A percentile compares a stretch with the other conserved stretches of the same genome.
Evolutionary conservation across 331 rosid genomes (phyloP).

Genomic region (Telfairia occidentalis): DNA sequence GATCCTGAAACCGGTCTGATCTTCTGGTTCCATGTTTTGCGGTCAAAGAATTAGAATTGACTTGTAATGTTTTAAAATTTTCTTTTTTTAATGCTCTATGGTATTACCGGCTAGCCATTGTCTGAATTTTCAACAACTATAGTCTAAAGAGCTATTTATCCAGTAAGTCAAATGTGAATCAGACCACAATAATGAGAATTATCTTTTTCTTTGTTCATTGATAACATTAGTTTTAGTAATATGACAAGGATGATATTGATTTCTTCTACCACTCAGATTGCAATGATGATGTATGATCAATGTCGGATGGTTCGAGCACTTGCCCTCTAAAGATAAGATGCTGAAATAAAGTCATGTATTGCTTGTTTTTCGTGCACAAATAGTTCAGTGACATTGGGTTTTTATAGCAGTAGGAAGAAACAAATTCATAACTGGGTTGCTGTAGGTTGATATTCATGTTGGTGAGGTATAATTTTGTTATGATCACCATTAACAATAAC

Average conservation of each 20-base stretch:
- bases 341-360: slow-evolving; percentile 27
- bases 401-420: slow-evolving; percentile 14
- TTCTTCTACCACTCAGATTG: slow-evolving; percentile 78
- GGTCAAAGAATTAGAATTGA: not conserved
- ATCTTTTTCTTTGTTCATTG: slow-evolving; percentile 14
- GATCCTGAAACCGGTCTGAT: not conserved
- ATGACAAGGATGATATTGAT: slow-evolving; percentile 45
- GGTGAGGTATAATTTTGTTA: not conserved
- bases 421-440: not conserved
- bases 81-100: not conserved
- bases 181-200: not conserved
- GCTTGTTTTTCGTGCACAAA: slow-evolving; percentile 16
- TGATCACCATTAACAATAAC: not conserved
- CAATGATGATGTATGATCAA: slow-evolving; percentile 96
- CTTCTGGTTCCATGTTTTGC: not conserved
- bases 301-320: slow-evolving; percentile 57
- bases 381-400: slow-evolving; percentile 17
- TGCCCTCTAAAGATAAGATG: slow-evolving; percentile 37
- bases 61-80: not conserved
- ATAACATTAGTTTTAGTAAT: slow-evolving; percentile 23
- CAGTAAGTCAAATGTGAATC: not conserved
- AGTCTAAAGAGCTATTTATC: not conserved
- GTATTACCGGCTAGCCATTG: not conserved
- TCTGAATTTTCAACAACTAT: not conserved
- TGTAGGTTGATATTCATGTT: slow-evolving; percentile 5